These are phyloP conservation scores for Penium margaritaceum DNA, from an alignment of 139 green algal species.

Conservation along the genomic window DNA sequence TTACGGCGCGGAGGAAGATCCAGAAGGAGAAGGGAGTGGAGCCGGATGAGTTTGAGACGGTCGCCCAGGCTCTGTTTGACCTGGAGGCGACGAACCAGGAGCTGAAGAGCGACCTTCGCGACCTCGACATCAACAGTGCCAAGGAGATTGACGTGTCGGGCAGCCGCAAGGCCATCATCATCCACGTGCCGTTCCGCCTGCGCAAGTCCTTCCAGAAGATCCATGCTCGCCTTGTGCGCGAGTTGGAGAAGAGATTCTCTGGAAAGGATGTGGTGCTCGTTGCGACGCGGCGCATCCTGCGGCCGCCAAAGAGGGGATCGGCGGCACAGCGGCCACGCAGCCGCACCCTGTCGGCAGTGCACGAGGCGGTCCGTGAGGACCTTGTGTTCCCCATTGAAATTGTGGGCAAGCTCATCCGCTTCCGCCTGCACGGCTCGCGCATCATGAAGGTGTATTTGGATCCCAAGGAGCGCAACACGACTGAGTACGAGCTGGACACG, in stretches of 20 bases:
- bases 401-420: slow-evolving; percentile 93
- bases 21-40: too few species aligned
- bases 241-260: slow-evolving; percentile 99
- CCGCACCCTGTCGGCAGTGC: slow-evolving; percentile 90
- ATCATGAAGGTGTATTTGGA: slow-evolving; percentile 55
- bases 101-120: slow-evolving; percentile 91
- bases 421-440: slow-evolving; percentile 83
- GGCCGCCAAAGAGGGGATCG: slow-evolving; percentile 62
- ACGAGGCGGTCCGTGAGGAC: slow-evolving; percentile 84
- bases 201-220: slow-evolving; percentile 97
- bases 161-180: slow-evolving; percentile 89
- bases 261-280: slow-evolving; percentile 97
- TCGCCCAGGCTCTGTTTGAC: slow-evolving; percentile 98
- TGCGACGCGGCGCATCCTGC: slow-evolving; percentile 86
- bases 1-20: too few species aligned
- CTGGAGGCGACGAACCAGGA: slow-evolving; percentile 95
- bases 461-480: slow-evolving; percentile 94
- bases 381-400: slow-evolving; percentile 98
- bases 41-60: too few species aligned
- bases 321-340: slow-evolving; percentile 66
- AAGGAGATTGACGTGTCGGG: slow-evolving; percentile 81
- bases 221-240: slow-evolving; percentile 89
- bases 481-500: slow-evolving; percentile 97
- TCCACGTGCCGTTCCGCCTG: slow-evolving; percentile 92
- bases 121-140: slow-evolving; percentile 93